phyloP scores from a whole-genome alignment of 495 filamentous ascomycete genomes.

The Polyplosphaeria fusca region DNA sequence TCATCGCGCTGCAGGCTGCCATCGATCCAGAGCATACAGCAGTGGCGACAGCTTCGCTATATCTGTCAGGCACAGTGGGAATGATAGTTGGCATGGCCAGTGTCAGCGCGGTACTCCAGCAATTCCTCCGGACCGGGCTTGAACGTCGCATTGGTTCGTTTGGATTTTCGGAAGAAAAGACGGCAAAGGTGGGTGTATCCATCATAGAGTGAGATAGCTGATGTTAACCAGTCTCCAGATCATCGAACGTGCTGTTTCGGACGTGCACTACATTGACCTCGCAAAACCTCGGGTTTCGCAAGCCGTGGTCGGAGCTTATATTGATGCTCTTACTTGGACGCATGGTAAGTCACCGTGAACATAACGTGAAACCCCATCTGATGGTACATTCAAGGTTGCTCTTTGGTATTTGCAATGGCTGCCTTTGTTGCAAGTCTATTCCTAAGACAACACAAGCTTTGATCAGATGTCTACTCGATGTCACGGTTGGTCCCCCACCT shows the following conservation, averaged over 20 bases:
- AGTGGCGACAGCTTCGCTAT: constrained; percentile 24
- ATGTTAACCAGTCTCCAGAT: background rate
- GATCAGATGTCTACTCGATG: no score
- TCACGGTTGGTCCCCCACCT: no score
- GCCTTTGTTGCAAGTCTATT: constrained; percentile 5
- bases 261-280: constrained; percentile 14
- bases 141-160: background rate
- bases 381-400: background rate
- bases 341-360: constrained; percentile 3
- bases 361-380: background rate
- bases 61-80: constrained; percentile 19
- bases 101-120: constrained; percentile 16
- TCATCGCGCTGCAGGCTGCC: constrained; percentile 27
- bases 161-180: constrained; percentile 2
- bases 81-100: constrained; percentile 18
- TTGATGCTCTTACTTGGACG: constrained; percentile 19
- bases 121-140: constrained; percentile 3
- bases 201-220: background rate
- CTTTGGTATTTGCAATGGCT: background rate
- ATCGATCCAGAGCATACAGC: constrained; percentile 19
- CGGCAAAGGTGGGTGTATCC: background rate
- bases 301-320: constrained; percentile 3
- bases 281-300: constrained; percentile 4
- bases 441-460: constrained; percentile 8
- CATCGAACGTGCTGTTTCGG: constrained; percentile 1